Base-by-base conservation (phyloP, 2,329 filamentous ascomycete species). In the Aaosphaeria arxii region DNA sequence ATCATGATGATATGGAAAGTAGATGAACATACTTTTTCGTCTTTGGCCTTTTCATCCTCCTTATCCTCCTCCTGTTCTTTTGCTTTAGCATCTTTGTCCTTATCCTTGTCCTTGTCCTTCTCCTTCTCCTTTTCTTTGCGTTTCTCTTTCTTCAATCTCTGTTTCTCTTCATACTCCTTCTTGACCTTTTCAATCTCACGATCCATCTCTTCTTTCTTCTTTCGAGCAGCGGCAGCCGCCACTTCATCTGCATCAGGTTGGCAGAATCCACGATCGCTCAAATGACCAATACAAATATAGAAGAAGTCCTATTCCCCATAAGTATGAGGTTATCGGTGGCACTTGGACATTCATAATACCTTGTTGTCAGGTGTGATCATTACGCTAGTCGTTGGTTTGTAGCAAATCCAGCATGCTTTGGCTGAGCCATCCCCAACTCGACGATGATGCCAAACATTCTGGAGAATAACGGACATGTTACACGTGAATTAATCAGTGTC, bases 321-420 rank as follows among this genome's bases (percentile, higher is more conserved):
- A 53, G 47, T 38, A 33, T n/a, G n/a, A 24, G 11, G 32, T 52
- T 40, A 53, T 42, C 6, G 45, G 28, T 29, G 17, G 3, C 33
- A 31, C 7, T 31, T 36, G n/a, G 11, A 5, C 32, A 30, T 11
- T 9, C 13, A 46, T 45, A 43, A 58, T 73, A 94, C 91, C 83
- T 92, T 94, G 63, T 89, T 91, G 62, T 95, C 91, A 0, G 88
- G 83, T 6, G 91, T 95, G 58, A 96, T 89, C 46, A 99, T 77
- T 13, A 97, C 92, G 56, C 87, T 95, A 5, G 86, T 84, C 50
- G 86, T 90, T 6, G 88, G 87, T 72, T 94, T 95, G 77, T 87
- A 95, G 78, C 94, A 97, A 54, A 97, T 84, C 71, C 90, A 87
- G 72, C 94, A 99, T 43, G 89, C 79, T 71, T 89, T 95, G 9